phyloP scores from a whole-genome alignment of 2,329 filamentous ascomycete genomes.

The Teratosphaeria destructans region DNA sequence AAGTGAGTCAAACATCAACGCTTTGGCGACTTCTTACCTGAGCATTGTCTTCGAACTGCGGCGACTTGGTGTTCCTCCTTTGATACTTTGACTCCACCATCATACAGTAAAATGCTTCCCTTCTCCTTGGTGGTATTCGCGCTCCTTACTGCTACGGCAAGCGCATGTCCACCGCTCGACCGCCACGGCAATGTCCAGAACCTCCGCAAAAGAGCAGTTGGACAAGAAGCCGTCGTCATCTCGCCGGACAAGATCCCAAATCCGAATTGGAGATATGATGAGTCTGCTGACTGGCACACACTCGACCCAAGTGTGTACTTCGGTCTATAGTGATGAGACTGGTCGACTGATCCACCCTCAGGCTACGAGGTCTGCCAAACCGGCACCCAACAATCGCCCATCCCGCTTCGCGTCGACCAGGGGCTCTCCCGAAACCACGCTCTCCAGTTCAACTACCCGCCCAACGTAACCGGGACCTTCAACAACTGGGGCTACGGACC shows the following conservation, averaged over 20 bases:
- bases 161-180: background rate
- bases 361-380: conserved; percentile 39
- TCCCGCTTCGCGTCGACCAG: conserved; percentile 31
- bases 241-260: background rate
- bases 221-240: background rate
- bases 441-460: conserved; percentile 34
- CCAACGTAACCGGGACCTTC: conserved; percentile 29
- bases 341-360: conserved; percentile 1
- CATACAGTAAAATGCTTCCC: background rate
- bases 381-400: conserved; percentile 42
- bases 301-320: background rate
- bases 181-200: background rate
- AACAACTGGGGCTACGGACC: conserved; percentile 43
- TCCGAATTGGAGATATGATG: background rate
- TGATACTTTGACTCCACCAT: background rate
- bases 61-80: background rate
- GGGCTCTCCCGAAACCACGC: conserved; percentile 33
- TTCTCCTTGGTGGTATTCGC: background rate
- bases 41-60: background rate
- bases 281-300: background rate
- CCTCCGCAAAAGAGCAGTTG: background rate
- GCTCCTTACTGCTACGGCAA: background rate
- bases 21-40: background rate
- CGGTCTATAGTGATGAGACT: background rate
- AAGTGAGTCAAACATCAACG: background rate